phyloP scores from a whole-genome alignment of 2,329 filamentous ascomycete genomes.

The Aspergillus hortae region DNA sequence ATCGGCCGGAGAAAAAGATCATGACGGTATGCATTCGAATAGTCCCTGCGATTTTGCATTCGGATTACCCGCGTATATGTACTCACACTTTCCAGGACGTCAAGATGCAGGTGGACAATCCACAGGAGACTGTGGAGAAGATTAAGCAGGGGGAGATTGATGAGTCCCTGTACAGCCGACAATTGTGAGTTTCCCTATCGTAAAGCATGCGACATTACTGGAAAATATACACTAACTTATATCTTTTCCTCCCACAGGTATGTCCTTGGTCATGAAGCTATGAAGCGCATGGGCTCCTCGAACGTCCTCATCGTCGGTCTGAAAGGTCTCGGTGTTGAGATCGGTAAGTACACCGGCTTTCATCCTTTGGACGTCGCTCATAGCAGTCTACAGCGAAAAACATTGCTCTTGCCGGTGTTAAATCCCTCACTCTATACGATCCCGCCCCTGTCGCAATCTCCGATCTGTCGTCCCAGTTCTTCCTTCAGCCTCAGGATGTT shows the following conservation, averaged over 20 bases:
- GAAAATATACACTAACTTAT: constrained; percentile 1
- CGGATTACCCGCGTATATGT: background rate
- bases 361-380: constrained; percentile 3
- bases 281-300: constrained; percentile 98
- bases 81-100: constrained; percentile 38
- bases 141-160: constrained; percentile 65
- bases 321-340: constrained; percentile 92
- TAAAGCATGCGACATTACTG: constrained; percentile 1
- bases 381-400: constrained; percentile 72
- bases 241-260: constrained; percentile 41
- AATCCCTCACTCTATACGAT: constrained; percentile 91
- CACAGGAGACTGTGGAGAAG: constrained; percentile 56
- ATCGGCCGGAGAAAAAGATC: constrained; percentile 50
- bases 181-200: constrained; percentile 46
- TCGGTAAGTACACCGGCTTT: constrained; percentile 47
- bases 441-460: constrained; percentile 77
- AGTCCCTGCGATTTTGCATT: background rate
- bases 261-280: constrained; percentile 74
- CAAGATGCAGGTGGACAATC: constrained; percentile 62
- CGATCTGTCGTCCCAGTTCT: constrained; percentile 96
- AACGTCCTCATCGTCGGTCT: constrained; percentile 90
- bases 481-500: constrained; percentile 81
- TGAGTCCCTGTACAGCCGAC: constrained; percentile 64
- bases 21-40: constrained; percentile 43
- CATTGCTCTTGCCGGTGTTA: constrained; percentile 94